A percentile compares a stretch with the other conserved stretches of the same genome.
Conservation (phyloP, 768 basidiomycete genomes). For the Suillus discolor region DNA sequence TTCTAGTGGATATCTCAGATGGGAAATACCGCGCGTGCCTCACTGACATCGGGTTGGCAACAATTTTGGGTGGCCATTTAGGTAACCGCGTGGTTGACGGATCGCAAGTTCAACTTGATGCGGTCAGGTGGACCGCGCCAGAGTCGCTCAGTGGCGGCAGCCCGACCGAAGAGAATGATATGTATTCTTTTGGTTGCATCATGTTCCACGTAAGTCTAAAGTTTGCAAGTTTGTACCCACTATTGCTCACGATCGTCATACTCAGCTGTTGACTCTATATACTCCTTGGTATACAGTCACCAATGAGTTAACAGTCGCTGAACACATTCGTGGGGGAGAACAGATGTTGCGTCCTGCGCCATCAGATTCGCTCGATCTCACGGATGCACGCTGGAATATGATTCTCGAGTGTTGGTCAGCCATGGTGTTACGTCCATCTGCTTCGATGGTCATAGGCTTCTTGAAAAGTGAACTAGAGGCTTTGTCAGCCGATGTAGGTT, state of each 20-base stretch:
- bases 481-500: not conserved
- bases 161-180: slow-evolving; percentile 31
- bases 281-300: not conserved
- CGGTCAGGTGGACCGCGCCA: slow-evolving; percentile 45
- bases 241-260: not conserved
- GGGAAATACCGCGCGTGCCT: slow-evolving; percentile 38
- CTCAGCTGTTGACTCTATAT: not conserved
- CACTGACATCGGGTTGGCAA: slow-evolving; percentile 46
- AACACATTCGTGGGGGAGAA: not conserved
- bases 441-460: not conserved
- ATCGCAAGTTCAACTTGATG: slow-evolving; percentile 22
- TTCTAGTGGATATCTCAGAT: slow-evolving; percentile 35
- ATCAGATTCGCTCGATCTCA: not conserved
- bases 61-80: slow-evolving; percentile 32
- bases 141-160: slow-evolving; percentile 36
- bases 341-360: not conserved
- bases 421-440: not conserved
- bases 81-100: not conserved
- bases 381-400: not conserved
- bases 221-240: not conserved
- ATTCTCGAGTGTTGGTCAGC: not conserved
- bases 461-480: not conserved
- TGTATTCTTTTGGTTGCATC: slow-evolving; percentile 38
- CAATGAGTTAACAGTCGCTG: not conserved
- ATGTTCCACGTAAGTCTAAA: slow-evolving; percentile 11